Evolutionary conservation across 2,329 filamentous ascomycete species (phyloP).

Genomic region (Claviceps pusilla): DNA sequence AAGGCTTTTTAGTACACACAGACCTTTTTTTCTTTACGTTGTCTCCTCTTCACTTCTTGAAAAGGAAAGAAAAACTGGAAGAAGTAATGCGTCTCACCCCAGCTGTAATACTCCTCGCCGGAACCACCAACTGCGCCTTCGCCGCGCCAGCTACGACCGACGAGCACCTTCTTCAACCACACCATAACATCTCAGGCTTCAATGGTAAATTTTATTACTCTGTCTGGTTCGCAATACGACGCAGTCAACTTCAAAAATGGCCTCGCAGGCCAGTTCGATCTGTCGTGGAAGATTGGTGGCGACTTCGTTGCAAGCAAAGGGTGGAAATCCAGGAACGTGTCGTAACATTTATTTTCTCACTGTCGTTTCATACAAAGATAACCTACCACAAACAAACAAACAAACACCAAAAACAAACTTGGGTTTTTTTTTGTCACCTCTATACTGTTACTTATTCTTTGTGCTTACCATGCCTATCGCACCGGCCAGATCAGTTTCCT

Average conservation of each 20-base stretch:
- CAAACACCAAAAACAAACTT: too few species aligned
- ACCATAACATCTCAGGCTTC: not conserved
- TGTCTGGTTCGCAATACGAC: not conserved
- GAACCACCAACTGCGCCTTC: not conserved
- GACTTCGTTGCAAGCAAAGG: slow-evolving; percentile 45
- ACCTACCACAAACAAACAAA: too few species aligned
- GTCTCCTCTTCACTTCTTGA: not conserved
- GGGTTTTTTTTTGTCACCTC: not conserved
- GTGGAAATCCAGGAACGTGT: too few species aligned
- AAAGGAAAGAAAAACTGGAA: not conserved
- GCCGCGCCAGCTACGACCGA: not conserved
- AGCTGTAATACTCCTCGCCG: not conserved
- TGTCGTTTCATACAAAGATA: slow-evolving; percentile 5
- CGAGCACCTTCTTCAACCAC: not conserved
- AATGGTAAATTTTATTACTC: not conserved
- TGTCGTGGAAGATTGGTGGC: slow-evolving; percentile 27
- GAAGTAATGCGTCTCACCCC: not conserved
- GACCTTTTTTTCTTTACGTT: not conserved
- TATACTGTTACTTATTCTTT: too few species aligned
- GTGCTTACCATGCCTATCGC: not conserved
- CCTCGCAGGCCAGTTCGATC: not conserved
- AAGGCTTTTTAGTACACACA: not conserved
- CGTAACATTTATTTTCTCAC: not conserved
- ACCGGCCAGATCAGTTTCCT: slow-evolving; percentile 16
- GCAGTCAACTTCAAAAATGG: not conserved